A percentile compares a stretch with the other conserved stretches of the same genome.
Conservation (phyloP, 495 filamentous ascomycete species). For the Penicillium verhagenii region DNA sequence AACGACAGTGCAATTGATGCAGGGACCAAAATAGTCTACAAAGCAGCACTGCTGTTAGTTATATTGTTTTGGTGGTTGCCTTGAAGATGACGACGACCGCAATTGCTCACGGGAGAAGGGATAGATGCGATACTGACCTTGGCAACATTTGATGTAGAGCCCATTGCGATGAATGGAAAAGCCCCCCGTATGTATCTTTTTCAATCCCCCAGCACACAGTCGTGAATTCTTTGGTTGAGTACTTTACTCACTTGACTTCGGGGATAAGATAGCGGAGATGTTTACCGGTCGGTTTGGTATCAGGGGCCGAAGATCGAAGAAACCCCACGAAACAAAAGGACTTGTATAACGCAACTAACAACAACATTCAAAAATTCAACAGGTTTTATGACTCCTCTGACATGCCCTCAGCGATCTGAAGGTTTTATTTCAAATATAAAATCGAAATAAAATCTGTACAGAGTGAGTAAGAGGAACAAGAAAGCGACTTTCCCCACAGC, state of each 20-base stretch:
- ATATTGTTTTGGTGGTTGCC: neutral
- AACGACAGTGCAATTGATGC: conserved; percentile 72
- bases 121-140: conserved; percentile 24
- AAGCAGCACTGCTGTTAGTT: conserved; percentile 18
- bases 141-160: conserved; percentile 31
- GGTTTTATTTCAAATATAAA: too few species aligned
- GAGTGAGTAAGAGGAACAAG: neutral
- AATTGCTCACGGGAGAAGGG: neutral
- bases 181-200: neutral
- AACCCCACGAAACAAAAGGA: neutral
- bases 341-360: neutral
- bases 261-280: conserved; percentile 3
- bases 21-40: conserved; percentile 74
- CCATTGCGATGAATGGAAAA: conserved; percentile 21
- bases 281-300: neutral
- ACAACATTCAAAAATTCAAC: too few species aligned
- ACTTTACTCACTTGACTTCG: neutral
- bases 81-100: neutral
- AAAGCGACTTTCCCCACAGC: neutral
- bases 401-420: too few species aligned
- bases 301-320: neutral
- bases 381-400: too few species aligned
- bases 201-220: neutral
- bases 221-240: neutral
- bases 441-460: neutral